These are phyloP conservation scores for Tothia fuscella DNA, from an alignment of 2,329 filamentous ascomycete species.

Conservation along the genomic window DNA sequence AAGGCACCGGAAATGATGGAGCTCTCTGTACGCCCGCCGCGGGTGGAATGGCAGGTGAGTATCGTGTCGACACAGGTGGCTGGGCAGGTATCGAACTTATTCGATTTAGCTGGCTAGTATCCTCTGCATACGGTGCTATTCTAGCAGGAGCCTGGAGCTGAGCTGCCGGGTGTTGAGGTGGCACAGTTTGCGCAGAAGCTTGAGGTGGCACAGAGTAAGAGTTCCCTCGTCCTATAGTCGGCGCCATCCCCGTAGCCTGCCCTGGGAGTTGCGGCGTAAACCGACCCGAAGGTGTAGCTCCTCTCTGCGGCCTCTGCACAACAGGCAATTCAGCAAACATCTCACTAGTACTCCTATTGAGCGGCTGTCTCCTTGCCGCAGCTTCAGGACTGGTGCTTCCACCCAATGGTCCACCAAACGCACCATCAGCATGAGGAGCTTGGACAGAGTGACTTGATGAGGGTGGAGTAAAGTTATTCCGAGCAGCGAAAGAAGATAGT, in stretches of 20 bases:
- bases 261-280: conserved; percentile 25
- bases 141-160: conserved; percentile 16
- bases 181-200: conserved; percentile 1
- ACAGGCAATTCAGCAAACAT: conserved; percentile 40
- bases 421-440: conserved; percentile 16
- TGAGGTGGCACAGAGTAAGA: background rate
- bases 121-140: conserved; percentile 6
- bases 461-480: conserved; percentile 17
- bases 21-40: background rate
- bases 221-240: too few relatives aligned
- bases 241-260: conserved; percentile 8
- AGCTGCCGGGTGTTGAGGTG: conserved; percentile 14
- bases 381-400: background rate
- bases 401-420: conserved; percentile 6
- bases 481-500: conserved; percentile 22
- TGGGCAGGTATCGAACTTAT: background rate
- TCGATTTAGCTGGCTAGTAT: background rate
- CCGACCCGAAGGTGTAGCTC: conserved; percentile 21
- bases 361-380: conserved; percentile 11
- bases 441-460: conserved; percentile 27
- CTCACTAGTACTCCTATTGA: conserved; percentile 21
- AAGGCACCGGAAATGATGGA: conserved; percentile 17
- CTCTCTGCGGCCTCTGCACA: conserved; percentile 26
- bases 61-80: background rate
- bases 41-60: background rate